Evolutionary conservation across 768 basidiomycete genomes (phyloP).

Genomic region (Collybia nuda): DNA sequence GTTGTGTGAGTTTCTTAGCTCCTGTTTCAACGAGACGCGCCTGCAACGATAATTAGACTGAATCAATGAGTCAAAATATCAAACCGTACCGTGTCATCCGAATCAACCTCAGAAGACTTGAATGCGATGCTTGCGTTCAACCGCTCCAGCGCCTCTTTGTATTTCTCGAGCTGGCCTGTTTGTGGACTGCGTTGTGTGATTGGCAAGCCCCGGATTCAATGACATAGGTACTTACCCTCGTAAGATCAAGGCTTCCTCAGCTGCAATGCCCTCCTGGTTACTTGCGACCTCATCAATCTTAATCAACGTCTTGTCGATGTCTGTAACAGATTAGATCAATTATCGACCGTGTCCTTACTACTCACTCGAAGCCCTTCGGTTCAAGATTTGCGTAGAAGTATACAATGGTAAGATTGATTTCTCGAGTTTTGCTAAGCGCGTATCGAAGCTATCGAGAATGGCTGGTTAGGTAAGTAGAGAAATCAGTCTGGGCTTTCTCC

Average conservation of each 20-base stretch:
- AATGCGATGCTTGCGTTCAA: slow-evolving; percentile 81
- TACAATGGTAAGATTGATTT: slow-evolving; percentile 87
- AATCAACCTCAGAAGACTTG: slow-evolving; percentile 56
- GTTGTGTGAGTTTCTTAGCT: slow-evolving; percentile 75
- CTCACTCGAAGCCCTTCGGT: slow-evolving; percentile 71
- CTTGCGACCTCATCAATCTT: slow-evolving; percentile 81
- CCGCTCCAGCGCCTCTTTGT: slow-evolving; percentile 73
- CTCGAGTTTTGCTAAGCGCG: slow-evolving; percentile 77
- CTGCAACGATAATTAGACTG: slow-evolving; percentile 16
- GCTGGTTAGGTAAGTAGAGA: slow-evolving; percentile 47
- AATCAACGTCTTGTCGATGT: slow-evolving; percentile 75
- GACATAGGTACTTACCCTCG: slow-evolving; percentile 54
- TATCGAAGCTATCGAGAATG: slow-evolving; percentile 82
- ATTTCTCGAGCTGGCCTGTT: slow-evolving; percentile 58
- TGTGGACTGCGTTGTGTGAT: slow-evolving; percentile 55
- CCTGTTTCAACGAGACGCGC: slow-evolving; percentile 83
- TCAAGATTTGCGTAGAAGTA: slow-evolving; percentile 72
- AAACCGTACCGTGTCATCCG: slow-evolving; percentile 49
- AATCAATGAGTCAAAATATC: not conserved
- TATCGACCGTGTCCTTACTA: slow-evolving; percentile 5
- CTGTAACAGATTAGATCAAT: slow-evolving; percentile 31
- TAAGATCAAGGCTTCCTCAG: slow-evolving; percentile 76
- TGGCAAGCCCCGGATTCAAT: not conserved
- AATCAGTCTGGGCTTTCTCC: not conserved
- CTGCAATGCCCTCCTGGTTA: slow-evolving; percentile 71